Conservation (phyloP, 2,329 filamentous ascomycete species). For the Phyllosticta citribraziliensis region DNA sequence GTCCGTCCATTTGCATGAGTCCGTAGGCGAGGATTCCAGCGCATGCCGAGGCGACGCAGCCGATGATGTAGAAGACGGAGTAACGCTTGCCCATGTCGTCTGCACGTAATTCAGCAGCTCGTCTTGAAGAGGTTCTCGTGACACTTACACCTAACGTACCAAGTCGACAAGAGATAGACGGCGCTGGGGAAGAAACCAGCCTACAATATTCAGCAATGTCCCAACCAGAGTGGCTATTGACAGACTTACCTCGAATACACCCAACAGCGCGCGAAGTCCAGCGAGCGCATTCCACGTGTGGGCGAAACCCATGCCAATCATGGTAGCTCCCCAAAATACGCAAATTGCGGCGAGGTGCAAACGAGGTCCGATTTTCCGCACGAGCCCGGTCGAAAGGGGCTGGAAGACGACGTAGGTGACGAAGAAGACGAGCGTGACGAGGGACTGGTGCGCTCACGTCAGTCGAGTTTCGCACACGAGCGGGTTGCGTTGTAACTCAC, state of each 20-base stretch:
- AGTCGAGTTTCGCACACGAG: conserved; percentile 14
- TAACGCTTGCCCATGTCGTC: conserved; percentile 61
- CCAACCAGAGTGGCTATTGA: not conserved
- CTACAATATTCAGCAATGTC: conserved; percentile 4
- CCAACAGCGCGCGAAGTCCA: conserved; percentile 29
- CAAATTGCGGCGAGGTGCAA: conserved; percentile 26
- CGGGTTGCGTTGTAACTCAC: not conserved
- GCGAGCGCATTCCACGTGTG: conserved; percentile 26
- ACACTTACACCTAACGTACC: conserved; percentile 36
- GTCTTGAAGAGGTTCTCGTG: not conserved
- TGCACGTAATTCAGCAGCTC: not conserved
- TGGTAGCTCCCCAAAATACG: conserved; percentile 32
- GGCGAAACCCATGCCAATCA: conserved; percentile 35
- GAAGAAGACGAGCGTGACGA: conserved; percentile 48
- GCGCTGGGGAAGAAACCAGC: conserved; percentile 33
- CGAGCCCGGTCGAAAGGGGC: conserved; percentile 30
- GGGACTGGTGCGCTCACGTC: conserved; percentile 25
- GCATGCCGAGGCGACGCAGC: conserved; percentile 56
- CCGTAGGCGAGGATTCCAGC: conserved; percentile 62
- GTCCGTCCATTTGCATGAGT: conserved; percentile 54
- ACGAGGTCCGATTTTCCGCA: conserved; percentile 32
- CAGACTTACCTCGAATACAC: conserved; percentile 27
- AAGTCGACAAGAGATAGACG: conserved; percentile 35
- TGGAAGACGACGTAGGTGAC: conserved; percentile 35
- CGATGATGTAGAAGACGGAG: conserved; percentile 59